phyloP scores from a whole-genome alignment of 2,329 filamentous ascomycete species.

The Amylocarpus encephaloides region DNA sequence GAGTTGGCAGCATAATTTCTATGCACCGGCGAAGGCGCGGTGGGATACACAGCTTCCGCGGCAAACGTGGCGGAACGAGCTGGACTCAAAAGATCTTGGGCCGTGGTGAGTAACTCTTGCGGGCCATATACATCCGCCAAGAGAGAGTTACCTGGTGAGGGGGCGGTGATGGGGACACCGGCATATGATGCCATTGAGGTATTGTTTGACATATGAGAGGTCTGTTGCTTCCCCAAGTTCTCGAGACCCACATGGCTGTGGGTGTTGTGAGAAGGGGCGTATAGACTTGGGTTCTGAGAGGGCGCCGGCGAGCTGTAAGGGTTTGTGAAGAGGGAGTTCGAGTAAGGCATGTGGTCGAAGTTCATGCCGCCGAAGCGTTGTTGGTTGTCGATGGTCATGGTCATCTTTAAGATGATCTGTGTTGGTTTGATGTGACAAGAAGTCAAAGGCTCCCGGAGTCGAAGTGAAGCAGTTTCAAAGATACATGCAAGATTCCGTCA shows the following conservation, averaged over 20 bases:
- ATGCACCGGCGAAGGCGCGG: constrained; percentile 48
- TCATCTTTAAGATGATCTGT: constrained; percentile 51
- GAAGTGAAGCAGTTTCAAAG: constrained; percentile 15
- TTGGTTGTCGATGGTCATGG: constrained; percentile 89
- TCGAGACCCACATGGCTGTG: constrained; percentile 53
- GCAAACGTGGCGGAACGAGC: constrained; percentile 61
- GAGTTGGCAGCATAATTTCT: constrained; percentile 34
- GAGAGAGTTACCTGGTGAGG: constrained; percentile 67
- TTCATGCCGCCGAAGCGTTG: constrained; percentile 72
- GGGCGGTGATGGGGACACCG: constrained; percentile 64
- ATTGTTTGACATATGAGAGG: constrained; percentile 50
- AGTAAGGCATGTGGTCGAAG: constrained; percentile 75
- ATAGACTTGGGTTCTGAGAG: constrained; percentile 49
- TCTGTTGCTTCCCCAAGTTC: constrained; percentile 50
- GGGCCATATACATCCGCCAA: constrained; percentile 49
- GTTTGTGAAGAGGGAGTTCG: constrained; percentile 68
- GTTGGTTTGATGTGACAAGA: constrained; percentile 9
- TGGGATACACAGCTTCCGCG: constrained; percentile 57
- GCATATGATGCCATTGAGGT: constrained; percentile 63
- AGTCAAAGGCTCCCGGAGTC: constrained; percentile 5
- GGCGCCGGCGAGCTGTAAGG: constrained; percentile 66
- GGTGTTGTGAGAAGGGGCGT: constrained; percentile 53
- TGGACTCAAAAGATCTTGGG: constrained; percentile 67
- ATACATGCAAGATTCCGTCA: constrained; percentile 30
- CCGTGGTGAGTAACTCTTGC: constrained; percentile 62